Conservation (phyloP, 1,284 basidiomycete species). For the Mycena sp. region DNA sequence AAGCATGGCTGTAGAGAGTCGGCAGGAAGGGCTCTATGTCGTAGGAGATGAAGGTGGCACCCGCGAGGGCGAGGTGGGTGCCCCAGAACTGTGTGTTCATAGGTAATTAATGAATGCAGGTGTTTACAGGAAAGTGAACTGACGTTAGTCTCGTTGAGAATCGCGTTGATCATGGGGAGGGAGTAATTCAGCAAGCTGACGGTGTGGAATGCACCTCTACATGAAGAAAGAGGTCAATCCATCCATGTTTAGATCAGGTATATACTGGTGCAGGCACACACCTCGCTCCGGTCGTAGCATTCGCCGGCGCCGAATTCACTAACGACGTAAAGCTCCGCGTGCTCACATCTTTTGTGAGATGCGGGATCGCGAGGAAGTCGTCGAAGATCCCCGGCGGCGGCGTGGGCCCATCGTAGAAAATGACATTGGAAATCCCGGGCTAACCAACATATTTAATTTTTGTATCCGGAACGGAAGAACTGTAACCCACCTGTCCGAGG, state of each 20-base stretch:
- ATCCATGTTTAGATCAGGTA: not conserved
- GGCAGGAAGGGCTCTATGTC: constrained; percentile 68
- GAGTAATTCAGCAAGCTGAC: constrained; percentile 57
- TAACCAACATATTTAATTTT: not conserved
- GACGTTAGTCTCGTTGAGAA: constrained; percentile 63
- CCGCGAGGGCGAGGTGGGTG: constrained; percentile 41
- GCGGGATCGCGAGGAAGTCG: constrained; percentile 54
- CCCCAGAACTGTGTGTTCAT: constrained; percentile 50
- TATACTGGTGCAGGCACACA: constrained; percentile 38
- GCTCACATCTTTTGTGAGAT: constrained; percentile 50
- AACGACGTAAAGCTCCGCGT: constrained; percentile 55
- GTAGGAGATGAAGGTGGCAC: constrained; percentile 57
- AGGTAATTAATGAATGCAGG: no score
- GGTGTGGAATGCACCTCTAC: constrained; percentile 60
- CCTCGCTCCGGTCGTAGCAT: constrained; percentile 55
- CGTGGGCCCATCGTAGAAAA: constrained; percentile 66
- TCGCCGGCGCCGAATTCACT: constrained; percentile 53
- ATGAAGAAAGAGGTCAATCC: not conserved
- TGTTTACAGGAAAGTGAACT: constrained; percentile 30
- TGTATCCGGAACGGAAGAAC: not conserved
- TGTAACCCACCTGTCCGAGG: constrained; percentile 49
- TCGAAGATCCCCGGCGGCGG: constrained; percentile 63
- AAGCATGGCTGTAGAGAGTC: constrained; percentile 53
- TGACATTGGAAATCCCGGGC: constrained; percentile 37
- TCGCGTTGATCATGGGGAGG: constrained; percentile 54